phyloP scores from a whole-genome alignment of 2,329 filamentous ascomycete genomes.

The Diaporthe ilicicola region DNA sequence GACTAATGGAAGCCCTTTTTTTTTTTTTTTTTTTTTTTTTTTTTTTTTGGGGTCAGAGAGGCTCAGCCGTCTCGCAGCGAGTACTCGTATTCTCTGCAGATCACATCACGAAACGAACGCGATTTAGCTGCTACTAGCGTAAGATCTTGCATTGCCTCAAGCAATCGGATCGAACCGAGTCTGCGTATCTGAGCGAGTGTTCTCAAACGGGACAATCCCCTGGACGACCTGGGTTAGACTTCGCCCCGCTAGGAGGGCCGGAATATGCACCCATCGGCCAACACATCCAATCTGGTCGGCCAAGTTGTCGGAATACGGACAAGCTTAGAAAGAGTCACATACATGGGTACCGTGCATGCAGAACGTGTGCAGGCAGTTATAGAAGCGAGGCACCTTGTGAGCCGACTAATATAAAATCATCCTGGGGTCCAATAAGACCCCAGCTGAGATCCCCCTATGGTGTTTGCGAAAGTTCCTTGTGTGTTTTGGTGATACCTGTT shows the following conservation, averaged over 20 bases:
- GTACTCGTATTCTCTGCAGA: not conserved
- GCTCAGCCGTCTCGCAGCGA: not conserved
- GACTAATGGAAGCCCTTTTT: not conserved
- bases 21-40: too few relatives aligned
- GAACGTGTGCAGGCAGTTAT: slow-evolving; percentile 2
- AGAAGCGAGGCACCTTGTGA: not conserved
- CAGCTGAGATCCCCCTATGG: not conserved
- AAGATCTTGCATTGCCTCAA: not conserved
- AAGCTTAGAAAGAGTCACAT: slow-evolving; percentile 1
- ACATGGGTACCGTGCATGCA: not conserved
- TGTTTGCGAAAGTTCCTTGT: not conserved
- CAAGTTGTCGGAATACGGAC: slow-evolving; percentile 5
- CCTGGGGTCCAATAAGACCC: not conserved
- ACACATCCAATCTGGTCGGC: slow-evolving; percentile 15
- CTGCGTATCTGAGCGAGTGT: not conserved
- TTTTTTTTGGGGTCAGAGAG: too few relatives aligned
- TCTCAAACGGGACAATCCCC: not conserved
- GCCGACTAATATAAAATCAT: not conserved
- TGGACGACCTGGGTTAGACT: not conserved
- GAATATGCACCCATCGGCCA: not conserved
- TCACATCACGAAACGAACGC: not conserved
- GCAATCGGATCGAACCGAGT: not conserved
- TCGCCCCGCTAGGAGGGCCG: slow-evolving; percentile 14
- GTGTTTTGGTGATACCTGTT: slow-evolving; percentile 4
- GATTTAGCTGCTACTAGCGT: not conserved